phyloP scores from a whole-genome alignment of 1,284 basidiomycete species.

The Apiotrichum gamsii region DNA sequence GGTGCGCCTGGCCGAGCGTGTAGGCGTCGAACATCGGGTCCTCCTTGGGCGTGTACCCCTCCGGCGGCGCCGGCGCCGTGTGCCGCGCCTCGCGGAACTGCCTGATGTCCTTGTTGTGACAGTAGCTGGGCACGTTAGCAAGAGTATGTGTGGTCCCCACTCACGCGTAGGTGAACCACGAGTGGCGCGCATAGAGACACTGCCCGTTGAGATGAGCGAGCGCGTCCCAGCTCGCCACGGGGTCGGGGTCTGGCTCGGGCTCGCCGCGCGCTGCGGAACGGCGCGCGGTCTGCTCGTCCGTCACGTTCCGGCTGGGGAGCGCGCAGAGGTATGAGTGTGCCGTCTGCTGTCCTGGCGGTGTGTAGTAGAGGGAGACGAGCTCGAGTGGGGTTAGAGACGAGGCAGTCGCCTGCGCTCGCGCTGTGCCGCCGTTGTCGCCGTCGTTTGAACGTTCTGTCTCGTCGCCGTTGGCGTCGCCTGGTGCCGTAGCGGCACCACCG shows the following conservation, averaged over 20 bases:
- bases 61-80: neutral
- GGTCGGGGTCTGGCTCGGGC: slow-evolving; percentile 39
- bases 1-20: slow-evolving; percentile 37
- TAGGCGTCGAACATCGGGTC: slow-evolving; percentile 55
- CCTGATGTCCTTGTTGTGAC: slow-evolving; percentile 79
- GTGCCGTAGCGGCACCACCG: neutral
- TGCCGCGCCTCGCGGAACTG: slow-evolving; percentile 68
- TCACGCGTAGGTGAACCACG: slow-evolving; percentile 87
- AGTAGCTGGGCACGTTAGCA: slow-evolving; percentile 53
- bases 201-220: slow-evolving; percentile 48
- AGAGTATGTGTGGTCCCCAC: slow-evolving; percentile 2
- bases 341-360: slow-evolving; percentile 11
- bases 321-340: slow-evolving; percentile 40
- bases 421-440: neutral
- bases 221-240: slow-evolving; percentile 37
- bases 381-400: slow-evolving; percentile 5
- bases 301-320: slow-evolving; percentile 32
- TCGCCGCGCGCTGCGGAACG: slow-evolving; percentile 15
- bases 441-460: neutral
- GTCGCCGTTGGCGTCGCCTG: neutral
- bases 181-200: slow-evolving; percentile 48
- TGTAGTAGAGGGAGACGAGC: slow-evolving; percentile 32
- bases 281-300: slow-evolving; percentile 23
- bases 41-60: slow-evolving; percentile 58
- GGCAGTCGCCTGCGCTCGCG: neutral